Conservation (phyloP, 192 early-diverging fungal species). For the Backusella westeae region DNA sequence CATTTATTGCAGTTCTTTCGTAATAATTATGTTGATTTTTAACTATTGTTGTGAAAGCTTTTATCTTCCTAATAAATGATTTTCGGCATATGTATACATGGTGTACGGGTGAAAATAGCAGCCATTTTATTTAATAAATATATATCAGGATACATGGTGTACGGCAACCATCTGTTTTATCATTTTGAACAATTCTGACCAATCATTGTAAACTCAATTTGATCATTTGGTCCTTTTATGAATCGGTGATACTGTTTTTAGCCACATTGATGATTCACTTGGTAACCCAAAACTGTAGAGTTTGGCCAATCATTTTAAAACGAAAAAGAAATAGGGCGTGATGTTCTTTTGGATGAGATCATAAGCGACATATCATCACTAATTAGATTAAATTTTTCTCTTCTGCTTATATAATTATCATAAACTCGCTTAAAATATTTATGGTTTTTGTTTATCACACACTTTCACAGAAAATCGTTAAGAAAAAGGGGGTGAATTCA, state of each 20-base stretch:
- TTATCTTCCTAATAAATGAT: background rate
- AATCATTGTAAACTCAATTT: background rate
- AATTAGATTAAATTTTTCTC: too few species aligned
- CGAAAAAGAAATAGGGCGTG: too few species aligned
- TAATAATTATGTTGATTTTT: too few species aligned
- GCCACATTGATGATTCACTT: background rate
- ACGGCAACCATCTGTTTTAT: background rate
- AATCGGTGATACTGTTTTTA: background rate
- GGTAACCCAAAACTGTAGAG: background rate
- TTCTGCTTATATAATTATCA: too few species aligned
- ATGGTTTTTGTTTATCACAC: background rate
- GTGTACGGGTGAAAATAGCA: background rate
- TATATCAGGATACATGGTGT: background rate
- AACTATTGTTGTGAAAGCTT: background rate
- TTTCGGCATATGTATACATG: background rate
- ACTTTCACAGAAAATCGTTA: background rate
- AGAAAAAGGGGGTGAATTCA: background rate
- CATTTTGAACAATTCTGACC: background rate
- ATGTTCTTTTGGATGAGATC: too few species aligned
- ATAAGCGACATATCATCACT: too few species aligned
- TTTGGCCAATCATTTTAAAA: too few species aligned
- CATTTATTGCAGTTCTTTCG: background rate
- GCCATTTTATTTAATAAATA: too few species aligned
- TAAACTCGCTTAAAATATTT: background rate
- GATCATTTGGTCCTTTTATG: background rate